Conservation (phyloP, 768 basidiomycete species). For the Candolleomyces aberdarensis region DNA sequence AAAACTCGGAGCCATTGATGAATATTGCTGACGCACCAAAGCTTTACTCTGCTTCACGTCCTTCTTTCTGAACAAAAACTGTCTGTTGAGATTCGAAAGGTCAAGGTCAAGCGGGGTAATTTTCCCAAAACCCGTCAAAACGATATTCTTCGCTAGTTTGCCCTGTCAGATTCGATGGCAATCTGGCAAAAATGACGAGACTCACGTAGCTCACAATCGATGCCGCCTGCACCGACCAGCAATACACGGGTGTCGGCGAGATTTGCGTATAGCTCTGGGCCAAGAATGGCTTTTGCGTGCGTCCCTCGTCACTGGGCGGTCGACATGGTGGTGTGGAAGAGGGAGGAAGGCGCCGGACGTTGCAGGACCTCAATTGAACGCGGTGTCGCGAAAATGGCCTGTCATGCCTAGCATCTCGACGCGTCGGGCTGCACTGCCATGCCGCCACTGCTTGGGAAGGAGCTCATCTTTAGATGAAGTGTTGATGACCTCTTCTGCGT, state of each 20-base stretch:
- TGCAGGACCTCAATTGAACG: neutral
- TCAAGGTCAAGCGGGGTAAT: conserved; percentile 95
- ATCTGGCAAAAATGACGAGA: conserved; percentile 11
- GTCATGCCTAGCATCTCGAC: neutral
- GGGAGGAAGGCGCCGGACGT: neutral
- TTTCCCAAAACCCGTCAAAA: conserved; percentile 87
- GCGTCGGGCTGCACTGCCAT: no score
- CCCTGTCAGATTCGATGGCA: neutral
- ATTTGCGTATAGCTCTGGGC: conserved; percentile 60
- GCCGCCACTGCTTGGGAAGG: no score
- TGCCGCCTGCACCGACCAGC: conserved; percentile 94
- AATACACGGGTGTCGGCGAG: conserved; percentile 69
- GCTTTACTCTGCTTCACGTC: no score
- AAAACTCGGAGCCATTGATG: no score
- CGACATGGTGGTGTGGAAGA: conserved; percentile 31
- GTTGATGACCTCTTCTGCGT: no score
- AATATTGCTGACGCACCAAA: no score
- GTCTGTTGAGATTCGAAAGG: conserved; percentile 94
- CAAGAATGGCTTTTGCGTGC: conserved; percentile 79
- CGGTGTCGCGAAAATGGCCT: neutral
- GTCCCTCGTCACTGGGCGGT: conserved; percentile 46
- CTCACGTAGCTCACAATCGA: conserved; percentile 93
- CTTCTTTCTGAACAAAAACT: conserved; percentile 96
- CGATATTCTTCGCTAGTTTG: conserved; percentile 86
- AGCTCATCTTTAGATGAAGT: no score